Evolutionary conservation across 768 basidiomycete genomes (phyloP), one percentile per base, ranked within the genome.

Genomic region (Antrodiella citrinella): DNA sequence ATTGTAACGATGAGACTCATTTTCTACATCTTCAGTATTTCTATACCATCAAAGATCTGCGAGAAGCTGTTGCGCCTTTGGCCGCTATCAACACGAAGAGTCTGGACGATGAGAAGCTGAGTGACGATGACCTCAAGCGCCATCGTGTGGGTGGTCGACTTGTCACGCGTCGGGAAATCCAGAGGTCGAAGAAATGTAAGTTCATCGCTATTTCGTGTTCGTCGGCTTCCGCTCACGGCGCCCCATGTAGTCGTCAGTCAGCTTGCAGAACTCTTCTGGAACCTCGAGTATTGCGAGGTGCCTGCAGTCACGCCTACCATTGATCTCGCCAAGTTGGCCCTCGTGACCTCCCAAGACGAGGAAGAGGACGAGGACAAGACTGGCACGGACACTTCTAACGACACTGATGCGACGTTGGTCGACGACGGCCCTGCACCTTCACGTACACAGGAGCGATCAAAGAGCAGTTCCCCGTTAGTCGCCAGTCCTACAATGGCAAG

Each of bases 41-140:
- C 64, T 95, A 92, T 64, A 95, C 92, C n/a, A 91, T 96, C 66
- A 86, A 80, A 61, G 89, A 93, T 26, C 77, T 96, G 22, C 78
- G 93, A 25, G 82, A 84, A 18, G 82, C 86, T 4, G 81, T 95
- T 7, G 69, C 69, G 24, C 78, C 75, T 18, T 72, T 83, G 70
- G 75, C 74, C 21, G 74, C 77, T 50, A 61, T 74, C 35, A 77
- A 76, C 44, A 50, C 74, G 50, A 84, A 83, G 57, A 59, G 72
- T 0, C 51, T 83, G 12, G 82, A 70, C 25, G 82, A 86, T 38
- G 82, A 82, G 52, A 89, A 86, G 53, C 67, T 85, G 47, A 79
- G 82, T 3, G 88, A 92, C 47, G 88, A 90, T 51, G 87, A 91
- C 57, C 67, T 91, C 42, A 84, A 84, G 64, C 76, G 77, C 48